Conservation (phyloP, 169 alveolate genomes). For the Babesia divergens region DNA sequence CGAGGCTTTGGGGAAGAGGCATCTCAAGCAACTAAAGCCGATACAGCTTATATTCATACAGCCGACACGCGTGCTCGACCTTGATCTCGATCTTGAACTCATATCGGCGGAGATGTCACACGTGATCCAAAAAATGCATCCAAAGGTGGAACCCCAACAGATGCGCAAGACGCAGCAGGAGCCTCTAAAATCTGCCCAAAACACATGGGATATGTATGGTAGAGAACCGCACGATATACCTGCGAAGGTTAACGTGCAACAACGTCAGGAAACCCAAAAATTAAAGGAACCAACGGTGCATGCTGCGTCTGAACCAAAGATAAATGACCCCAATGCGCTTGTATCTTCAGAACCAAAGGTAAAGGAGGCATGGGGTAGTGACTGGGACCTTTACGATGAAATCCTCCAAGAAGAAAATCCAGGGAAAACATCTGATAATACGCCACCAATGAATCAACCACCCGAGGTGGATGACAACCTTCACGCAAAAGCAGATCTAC, state of each 20-base stretch:
- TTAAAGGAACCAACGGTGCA: not conserved
- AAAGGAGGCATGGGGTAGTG: slow-evolving; percentile 36
- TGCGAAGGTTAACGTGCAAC: not conserved
- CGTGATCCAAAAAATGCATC: not conserved
- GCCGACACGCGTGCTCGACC: slow-evolving; percentile 63
- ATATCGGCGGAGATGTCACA: not conserved
- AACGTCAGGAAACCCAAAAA: not conserved
- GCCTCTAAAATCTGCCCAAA: too few species aligned
- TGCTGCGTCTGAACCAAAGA: not conserved
- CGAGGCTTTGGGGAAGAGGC: slow-evolving; percentile 10
- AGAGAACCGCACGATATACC: not conserved
- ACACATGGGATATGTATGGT: too few species aligned
- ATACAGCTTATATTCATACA: slow-evolving; percentile 58
- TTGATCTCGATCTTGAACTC: slow-evolving; percentile 39
- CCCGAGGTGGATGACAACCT: too few species aligned
- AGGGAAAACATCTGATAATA: not conserved
- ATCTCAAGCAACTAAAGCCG: slow-evolving; percentile 33
- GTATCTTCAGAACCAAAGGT: not conserved
- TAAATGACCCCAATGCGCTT: too few species aligned
- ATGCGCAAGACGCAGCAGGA: too few species aligned
- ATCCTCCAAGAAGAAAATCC: not conserved
- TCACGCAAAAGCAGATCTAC: slow-evolving; percentile 6
- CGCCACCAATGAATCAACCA: not conserved
- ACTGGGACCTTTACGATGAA: slow-evolving; percentile 56
- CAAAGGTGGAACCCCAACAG: not conserved